These are phyloP conservation scores for Megacollybia platyphylla DNA, from an alignment of 1,284 basidiomycete species.

Conservation along the genomic window DNA sequence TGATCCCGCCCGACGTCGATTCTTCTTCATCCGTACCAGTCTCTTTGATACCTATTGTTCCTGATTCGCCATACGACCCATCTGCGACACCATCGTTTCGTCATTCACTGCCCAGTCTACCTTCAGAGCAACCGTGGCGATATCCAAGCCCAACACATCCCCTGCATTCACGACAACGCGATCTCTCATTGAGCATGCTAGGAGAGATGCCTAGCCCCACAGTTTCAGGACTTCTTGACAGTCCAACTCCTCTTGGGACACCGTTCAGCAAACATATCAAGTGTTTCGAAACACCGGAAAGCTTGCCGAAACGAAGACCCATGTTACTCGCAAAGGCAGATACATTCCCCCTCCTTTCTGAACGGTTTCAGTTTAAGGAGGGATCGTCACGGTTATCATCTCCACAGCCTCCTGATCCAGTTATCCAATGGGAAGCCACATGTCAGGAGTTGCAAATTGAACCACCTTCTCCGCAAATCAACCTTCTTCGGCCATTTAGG, in stretches of 20 bases:
- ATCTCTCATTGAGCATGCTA: slow-evolving; percentile 55
- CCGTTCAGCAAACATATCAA: neutral
- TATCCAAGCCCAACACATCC: slow-evolving; percentile 64
- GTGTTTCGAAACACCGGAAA: slow-evolving; percentile 1
- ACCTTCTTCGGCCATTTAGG: too few species aligned
- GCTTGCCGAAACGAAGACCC: neutral
- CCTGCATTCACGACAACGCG: slow-evolving; percentile 44
- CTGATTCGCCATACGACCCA: slow-evolving; percentile 62
- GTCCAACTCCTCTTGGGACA: neutral
- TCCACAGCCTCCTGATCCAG: too few species aligned
- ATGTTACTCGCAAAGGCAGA: too few species aligned
- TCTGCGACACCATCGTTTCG: slow-evolving; percentile 58
- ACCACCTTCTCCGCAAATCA: too few species aligned
- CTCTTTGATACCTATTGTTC: slow-evolving; percentile 21
- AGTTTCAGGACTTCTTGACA: neutral
- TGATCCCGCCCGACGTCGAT: slow-evolving; percentile 5
- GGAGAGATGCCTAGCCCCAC: slow-evolving; percentile 2
- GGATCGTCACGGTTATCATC: too few species aligned
- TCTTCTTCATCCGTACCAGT: slow-evolving; percentile 17
- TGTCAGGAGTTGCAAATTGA: too few species aligned
- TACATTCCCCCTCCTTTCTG: too few species aligned
- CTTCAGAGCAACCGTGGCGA: slow-evolving; percentile 66
- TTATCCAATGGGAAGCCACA: too few species aligned
- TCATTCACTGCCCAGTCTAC: slow-evolving; percentile 56
- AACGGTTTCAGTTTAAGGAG: too few species aligned